A percentile compares a stretch with the other conserved stretches of the same genome.
Evolutionary conservation across 192 early-diverging fungal genomes (phyloP).

Genomic region (Geranomyces michiganensis): DNA sequence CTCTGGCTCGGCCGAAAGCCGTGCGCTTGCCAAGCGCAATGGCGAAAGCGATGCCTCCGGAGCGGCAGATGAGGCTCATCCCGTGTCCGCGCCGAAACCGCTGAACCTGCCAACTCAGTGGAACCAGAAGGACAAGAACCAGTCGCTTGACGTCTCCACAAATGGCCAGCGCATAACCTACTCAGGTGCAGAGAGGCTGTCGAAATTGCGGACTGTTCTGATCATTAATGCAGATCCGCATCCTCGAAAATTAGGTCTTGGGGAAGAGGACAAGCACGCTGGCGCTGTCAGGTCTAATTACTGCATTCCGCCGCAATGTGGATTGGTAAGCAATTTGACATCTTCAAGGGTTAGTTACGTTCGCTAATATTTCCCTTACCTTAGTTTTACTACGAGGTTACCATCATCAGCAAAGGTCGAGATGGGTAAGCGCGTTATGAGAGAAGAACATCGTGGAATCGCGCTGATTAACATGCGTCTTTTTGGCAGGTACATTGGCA

Average conservation of each 20-base stretch:
- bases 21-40: not conserved
- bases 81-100: not conserved
- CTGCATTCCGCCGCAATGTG: conserved; percentile 81
- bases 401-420: conserved; percentile 81
- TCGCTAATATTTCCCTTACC: not conserved
- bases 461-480: not conserved
- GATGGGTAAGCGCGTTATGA: conserved; percentile 61
- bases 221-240: not conserved
- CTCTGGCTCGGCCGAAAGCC: not conserved
- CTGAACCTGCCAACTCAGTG: conserved; percentile 57
- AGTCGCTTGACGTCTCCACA: conserved; percentile 48
- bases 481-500: conserved; percentile 70
- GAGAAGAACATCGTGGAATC: not conserved
- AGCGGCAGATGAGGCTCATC: not conserved
- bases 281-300: conserved; percentile 78
- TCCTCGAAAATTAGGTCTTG: conserved; percentile 29
- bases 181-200: conserved; percentile 42
- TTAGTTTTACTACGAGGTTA: conserved; percentile 87
- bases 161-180: conserved; percentile 53
- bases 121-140: conserved; percentile 64
- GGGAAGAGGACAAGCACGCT: conserved; percentile 76
- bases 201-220: not conserved
- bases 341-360: not conserved
- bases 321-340: conserved; percentile 45
- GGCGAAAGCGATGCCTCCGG: not conserved